These are phyloP conservation scores for Candida gigantensis DNA, from an alignment of 1,139 yeast genomes.

Conservation along the genomic window DNA sequence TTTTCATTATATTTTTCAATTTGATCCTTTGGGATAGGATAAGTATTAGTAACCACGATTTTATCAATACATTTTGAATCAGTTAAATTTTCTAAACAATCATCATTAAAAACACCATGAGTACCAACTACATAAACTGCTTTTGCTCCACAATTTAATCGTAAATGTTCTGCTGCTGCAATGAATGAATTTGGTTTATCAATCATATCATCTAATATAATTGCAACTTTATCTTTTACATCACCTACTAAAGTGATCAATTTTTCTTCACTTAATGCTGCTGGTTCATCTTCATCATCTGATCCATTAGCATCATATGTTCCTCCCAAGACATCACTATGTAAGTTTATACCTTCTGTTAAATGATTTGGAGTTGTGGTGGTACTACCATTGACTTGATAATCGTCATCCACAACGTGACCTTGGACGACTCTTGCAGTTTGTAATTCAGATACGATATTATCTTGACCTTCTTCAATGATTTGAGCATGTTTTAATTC, in stretches of 20 bases:
- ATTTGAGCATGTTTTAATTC: conserved; percentile 29
- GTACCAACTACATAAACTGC: conserved; percentile 90
- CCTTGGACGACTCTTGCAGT: conserved; percentile 97
- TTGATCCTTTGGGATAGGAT: conserved; percentile 73
- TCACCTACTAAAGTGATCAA: conserved; percentile 95
- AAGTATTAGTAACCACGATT: conserved; percentile 93
- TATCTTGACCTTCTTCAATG: conserved; percentile 43
- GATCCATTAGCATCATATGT: conserved; percentile 73
- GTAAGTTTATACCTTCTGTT: conserved; percentile 14
- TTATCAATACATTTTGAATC: conserved; percentile 80
- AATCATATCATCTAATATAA: conserved; percentile 93
- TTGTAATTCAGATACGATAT: conserved; percentile 81
- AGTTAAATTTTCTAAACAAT: conserved; percentile 78
- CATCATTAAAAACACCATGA: conserved; percentile 90
- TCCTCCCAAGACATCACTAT: conserved; percentile 71
- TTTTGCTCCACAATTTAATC: conserved; percentile 93
- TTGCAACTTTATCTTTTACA: conserved; percentile 87
- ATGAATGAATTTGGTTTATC: conserved; percentile 92
- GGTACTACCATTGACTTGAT: conserved; percentile 25
- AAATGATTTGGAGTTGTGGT: conserved; percentile 2
- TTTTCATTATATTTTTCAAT: conserved; percentile 55
- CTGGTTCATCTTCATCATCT: conserved; percentile 85
- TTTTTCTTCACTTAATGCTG: conserved; percentile 70
- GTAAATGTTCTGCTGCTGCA: conserved; percentile 96
- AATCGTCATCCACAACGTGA: conserved; percentile 93